Evolutionary conservation across 1,139 yeast species (phyloP), one percentile per base, ranked within the genome.

Genomic region (Hemisphaericaspora subhashii): DNA sequence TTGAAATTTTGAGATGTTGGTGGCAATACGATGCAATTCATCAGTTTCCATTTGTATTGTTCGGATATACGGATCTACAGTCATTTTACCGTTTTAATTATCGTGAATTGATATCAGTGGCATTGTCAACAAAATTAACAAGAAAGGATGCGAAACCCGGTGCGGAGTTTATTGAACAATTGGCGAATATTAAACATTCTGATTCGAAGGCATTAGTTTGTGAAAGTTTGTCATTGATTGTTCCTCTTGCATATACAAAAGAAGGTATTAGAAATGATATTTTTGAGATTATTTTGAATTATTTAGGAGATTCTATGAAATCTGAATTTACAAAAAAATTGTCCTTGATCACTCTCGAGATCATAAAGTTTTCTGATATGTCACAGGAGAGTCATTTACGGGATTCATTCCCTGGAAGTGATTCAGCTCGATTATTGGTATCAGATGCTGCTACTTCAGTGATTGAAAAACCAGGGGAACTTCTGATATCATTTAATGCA

Each of bases 181-280:
- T 60, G 46, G 41, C 54, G 34, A 39, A 45, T 39, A 41, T 46
- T 36, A 48, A 48, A 41, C 36, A 42, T 16, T 14, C 40, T 13
- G 52, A 50, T 12, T 13, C 41, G 0, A 40, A 31, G 6, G 31
- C 61, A 10, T 36, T 74, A 5, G 46, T 68, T 2, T 42, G 51
- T 4, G 66, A 64, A 10, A 54, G 74, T 21, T 48, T 75, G 21
- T 64, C 77, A 1, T 43, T 56, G 14, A 45, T 53, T 40, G 55
- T 78, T 1, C 71, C 83, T 0, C 52, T 79, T 9, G 63, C 83
- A 0, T 79, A 66, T 46, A 54, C 76, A 0, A 56, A 55, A 11
- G 60, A 63, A 18, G 83, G 83, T 0, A 45, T 60, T 1, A 57
- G 74, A 29, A 66, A 66, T 37, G 57, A 58, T 1, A 54, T 77